phyloP scores from a whole-genome alignment of 768 basidiomycete species.

The Phlegmacium glaucopus region DNA sequence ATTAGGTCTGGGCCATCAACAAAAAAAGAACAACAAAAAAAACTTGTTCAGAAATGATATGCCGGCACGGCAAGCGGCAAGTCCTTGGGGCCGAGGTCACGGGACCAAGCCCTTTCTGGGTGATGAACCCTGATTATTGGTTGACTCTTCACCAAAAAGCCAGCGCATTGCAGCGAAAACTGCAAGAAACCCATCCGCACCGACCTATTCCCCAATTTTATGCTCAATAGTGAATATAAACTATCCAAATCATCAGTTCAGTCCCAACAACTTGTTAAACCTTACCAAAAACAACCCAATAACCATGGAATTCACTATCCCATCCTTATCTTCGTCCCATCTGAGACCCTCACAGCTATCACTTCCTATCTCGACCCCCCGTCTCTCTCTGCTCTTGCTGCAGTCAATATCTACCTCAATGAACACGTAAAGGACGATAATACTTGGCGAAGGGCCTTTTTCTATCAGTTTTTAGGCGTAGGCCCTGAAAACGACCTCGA shows the following conservation, averaged over 20 bases:
- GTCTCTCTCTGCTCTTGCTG: slow-evolving; percentile 54
- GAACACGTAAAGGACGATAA: slow-evolving; percentile 73
- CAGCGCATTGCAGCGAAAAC: background rate
- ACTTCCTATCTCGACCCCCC: slow-evolving; percentile 69
- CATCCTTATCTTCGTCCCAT: slow-evolving; percentile 53
- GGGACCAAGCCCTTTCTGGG: no score
- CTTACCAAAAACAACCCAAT: slow-evolving; percentile 22
- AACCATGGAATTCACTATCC: slow-evolving; percentile 49
- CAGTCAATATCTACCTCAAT: slow-evolving; percentile 48
- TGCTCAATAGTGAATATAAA: slow-evolving; percentile 57
- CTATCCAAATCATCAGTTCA: slow-evolving; percentile 33
- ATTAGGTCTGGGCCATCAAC: no score
- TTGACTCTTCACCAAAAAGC: background rate
- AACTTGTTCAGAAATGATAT: no score
- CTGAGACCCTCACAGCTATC: slow-evolving; percentile 74
- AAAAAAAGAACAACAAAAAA: no score
- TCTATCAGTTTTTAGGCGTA: slow-evolving; percentile 63
- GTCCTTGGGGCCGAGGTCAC: no score
- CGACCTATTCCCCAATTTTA: slow-evolving; percentile 45
- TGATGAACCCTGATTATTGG: no score
- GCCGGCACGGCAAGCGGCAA: no score
- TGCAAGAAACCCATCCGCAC: background rate
- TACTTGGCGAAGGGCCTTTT: slow-evolving; percentile 77
- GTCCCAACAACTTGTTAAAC: slow-evolving; percentile 27
- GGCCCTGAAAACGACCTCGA: slow-evolving; percentile 59